phyloP scores from a whole-genome alignment of 129 eudicot species.

The Tanacetum coccineum region DNA sequence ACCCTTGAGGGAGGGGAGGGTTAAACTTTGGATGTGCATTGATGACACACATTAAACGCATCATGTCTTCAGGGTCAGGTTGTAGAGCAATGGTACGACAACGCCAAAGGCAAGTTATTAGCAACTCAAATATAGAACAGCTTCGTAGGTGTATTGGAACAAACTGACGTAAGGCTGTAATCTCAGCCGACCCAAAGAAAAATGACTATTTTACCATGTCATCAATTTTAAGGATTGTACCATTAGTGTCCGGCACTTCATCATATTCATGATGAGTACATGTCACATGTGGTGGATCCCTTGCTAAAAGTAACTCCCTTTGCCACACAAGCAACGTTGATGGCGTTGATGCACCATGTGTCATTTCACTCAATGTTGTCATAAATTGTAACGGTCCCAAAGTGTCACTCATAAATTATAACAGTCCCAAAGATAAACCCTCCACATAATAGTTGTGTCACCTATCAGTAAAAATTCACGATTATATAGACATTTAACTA shows the following conservation, averaged over 20 bases:
- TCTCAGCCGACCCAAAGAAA: not conserved
- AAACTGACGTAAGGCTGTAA: not conserved
- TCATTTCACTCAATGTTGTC: not conserved
- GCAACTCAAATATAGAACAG: not conserved
- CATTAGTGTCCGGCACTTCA: not conserved
- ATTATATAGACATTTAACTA: no score
- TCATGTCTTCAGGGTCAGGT: not conserved
- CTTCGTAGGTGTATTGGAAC: not conserved
- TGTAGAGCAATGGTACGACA: not conserved
- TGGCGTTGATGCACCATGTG: not conserved
- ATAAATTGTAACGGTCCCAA: not conserved
- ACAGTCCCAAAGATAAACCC: no score
- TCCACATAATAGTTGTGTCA: not conserved
- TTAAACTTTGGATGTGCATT: not conserved
- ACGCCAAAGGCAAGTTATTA: not conserved
- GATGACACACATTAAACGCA: not conserved
- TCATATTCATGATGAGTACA: not conserved
- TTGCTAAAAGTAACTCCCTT: not conserved
- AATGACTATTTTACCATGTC: not conserved
- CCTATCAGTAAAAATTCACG: slow-evolving; percentile 7
- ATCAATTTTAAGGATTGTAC: not conserved
- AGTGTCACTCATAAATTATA: not conserved
- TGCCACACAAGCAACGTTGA: not conserved
- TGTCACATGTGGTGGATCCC: not conserved
- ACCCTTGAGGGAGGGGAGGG: not conserved